Evolutionary conservation across 495 filamentous ascomycete species (phyloP).

Genomic region (Xylaria bambusicola): DNA sequence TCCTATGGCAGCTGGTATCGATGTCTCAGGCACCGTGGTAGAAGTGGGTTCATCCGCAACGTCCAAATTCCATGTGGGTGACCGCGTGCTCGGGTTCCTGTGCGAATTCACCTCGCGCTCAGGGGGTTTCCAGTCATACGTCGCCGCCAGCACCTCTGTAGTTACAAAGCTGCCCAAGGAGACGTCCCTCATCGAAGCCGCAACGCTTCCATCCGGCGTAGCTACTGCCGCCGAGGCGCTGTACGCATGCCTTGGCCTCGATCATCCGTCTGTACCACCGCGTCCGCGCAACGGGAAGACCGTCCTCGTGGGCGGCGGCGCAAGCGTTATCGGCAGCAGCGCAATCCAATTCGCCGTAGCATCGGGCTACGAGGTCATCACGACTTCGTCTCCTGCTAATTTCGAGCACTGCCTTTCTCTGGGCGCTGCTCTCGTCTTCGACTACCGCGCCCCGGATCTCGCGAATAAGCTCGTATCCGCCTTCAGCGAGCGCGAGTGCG

Average conservation of each 20-base stretch:
- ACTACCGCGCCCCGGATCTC: conserved; percentile 46
- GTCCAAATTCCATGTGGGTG: conserved; percentile 48
- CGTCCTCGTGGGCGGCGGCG: conserved; percentile 62
- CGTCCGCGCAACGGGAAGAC: conserved; percentile 30
- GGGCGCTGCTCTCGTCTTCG: conserved; percentile 59
- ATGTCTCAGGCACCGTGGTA: conserved; percentile 55
- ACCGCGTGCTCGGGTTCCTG: conserved; percentile 42
- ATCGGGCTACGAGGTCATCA: conserved; percentile 60
- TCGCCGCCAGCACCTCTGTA: conserved; percentile 23
- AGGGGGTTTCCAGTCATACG: conserved; percentile 44
- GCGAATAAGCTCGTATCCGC: conserved; percentile 39
- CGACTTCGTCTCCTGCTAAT: conserved; percentile 58
- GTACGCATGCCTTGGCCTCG: conserved; percentile 42
- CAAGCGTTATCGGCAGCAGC: conserved; percentile 59
- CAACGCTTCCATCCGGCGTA: conserved; percentile 50
- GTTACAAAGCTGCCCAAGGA: conserved; percentile 40
- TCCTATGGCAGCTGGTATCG: conserved; percentile 51
- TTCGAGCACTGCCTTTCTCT: conserved; percentile 53
- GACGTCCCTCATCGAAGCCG: conserved; percentile 42
- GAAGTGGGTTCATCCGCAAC: conserved; percentile 49
- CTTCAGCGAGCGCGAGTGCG: conserved; percentile 25
- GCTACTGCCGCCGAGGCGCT: conserved; percentile 50
- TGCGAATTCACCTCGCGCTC: conserved; percentile 20
- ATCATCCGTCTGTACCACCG: conserved; percentile 19
- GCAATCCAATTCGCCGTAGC: conserved; percentile 65